Conservation (phyloP, 192 early-diverging fungal genomes). For the Physocladia obscura region DNA sequence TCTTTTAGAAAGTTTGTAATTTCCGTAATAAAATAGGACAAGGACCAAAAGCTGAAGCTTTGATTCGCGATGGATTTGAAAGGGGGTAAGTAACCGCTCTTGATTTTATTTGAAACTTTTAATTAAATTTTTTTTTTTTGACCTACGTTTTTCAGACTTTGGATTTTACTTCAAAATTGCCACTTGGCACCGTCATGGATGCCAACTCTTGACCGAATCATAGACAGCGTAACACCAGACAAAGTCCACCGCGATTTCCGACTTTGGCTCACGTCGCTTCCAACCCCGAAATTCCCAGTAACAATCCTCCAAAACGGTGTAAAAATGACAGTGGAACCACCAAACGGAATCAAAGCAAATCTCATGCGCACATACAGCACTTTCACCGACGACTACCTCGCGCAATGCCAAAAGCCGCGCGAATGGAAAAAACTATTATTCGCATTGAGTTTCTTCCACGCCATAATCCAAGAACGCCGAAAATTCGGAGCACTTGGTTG, state of each 20-base stretch:
- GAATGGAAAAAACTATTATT: conserved; percentile 62
- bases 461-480: conserved; percentile 57
- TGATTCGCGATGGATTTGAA: conserved; percentile 62
- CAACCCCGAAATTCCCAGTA: conserved; percentile 60
- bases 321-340: conserved; percentile 61
- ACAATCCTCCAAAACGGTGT: conserved; percentile 63
- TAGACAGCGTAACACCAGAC: conserved; percentile 54
- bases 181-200: conserved; percentile 62
- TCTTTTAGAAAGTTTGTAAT: background rate
- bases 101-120: background rate
- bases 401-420: conserved; percentile 40
- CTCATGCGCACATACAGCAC: conserved; percentile 55
- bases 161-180: conserved; percentile 62
- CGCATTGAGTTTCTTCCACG: conserved; percentile 60
- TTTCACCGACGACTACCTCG: conserved; percentile 58
- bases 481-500: conserved; percentile 61
- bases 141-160: conserved; percentile 30
- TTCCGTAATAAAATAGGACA: conserved; percentile 31
- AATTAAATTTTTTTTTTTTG: too few relatives aligned
- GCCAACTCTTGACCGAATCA: conserved; percentile 58
- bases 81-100: conserved; percentile 30
- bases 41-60: conserved; percentile 56
- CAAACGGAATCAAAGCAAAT: conserved; percentile 63
- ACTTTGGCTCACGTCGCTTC: conserved; percentile 61
- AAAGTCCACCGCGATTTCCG: conserved; percentile 60